These are phyloP conservation scores for Aureobasidium subglaciale DNA, from an alignment of 2,329 filamentous ascomycete species.

Conservation along the genomic window DNA sequence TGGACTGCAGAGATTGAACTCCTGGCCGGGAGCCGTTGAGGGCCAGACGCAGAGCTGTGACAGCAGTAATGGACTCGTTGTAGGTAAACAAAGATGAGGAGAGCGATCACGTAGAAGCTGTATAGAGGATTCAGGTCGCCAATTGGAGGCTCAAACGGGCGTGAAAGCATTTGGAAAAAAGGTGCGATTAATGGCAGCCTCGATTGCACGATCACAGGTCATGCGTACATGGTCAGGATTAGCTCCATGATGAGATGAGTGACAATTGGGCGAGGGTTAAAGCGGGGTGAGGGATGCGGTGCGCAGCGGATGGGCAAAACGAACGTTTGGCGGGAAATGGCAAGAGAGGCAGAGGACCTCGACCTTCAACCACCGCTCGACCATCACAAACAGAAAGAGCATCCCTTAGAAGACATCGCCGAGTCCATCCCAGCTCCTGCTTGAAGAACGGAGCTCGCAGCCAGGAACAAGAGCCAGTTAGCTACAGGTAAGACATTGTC, in stretches of 20 bases:
- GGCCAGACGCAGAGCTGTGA: slow-evolving; percentile 9
- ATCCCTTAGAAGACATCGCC: not conserved
- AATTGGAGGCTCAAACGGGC: not conserved
- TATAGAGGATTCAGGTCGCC: not conserved
- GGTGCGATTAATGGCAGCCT: not conserved
- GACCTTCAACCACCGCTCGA: slow-evolving; percentile 2
- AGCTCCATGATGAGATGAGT: slow-evolving; percentile 13
- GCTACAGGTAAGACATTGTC: slow-evolving; percentile 4
- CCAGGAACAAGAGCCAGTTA: not conserved
- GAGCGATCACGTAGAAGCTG: not conserved
- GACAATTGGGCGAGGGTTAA: slow-evolving; percentile 7
- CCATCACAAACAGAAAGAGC: not conserved
- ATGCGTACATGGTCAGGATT: slow-evolving; percentile 8
- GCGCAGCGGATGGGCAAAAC: slow-evolving; percentile 12
- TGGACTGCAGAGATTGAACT: slow-evolving; percentile 14
- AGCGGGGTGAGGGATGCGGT: slow-evolving; percentile 13
- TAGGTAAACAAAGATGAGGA: not conserved
- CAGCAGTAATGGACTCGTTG: not conserved
- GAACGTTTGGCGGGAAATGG: slow-evolving; percentile 1
- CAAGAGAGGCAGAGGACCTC: slow-evolving; percentile 1
- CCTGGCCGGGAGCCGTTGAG: slow-evolving; percentile 11
- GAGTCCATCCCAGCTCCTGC: not conserved
- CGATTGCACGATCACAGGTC: not conserved
- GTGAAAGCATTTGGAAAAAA: not conserved
- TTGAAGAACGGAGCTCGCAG: too few species aligned